These are phyloP conservation scores for Paraconiothyrium sp. DNA, from an alignment of 2,329 filamentous ascomycete species.

Conservation along the genomic window DNA sequence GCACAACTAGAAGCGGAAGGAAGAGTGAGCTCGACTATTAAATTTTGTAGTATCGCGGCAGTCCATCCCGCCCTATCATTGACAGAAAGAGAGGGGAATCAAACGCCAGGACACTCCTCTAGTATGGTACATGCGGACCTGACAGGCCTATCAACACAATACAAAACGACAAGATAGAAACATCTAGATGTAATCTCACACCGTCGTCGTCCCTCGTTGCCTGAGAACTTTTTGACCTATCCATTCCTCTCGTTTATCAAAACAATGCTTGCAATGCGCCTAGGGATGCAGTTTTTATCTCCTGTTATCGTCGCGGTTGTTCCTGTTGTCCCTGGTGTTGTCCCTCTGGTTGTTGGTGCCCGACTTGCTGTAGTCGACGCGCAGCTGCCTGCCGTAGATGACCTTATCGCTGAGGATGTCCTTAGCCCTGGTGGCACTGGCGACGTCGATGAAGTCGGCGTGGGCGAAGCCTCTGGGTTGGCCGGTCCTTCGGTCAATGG, in stretches of 20 bases:
- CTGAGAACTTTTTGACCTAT: neutral
- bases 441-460: constrained; percentile 76
- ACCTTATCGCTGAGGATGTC: constrained; percentile 65
- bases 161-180: constrained; percentile 31
- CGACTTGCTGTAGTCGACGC: constrained; percentile 68
- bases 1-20: neutral
- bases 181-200: constrained; percentile 15
- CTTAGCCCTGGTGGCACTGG: constrained; percentile 70
- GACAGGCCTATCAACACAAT: constrained; percentile 36
- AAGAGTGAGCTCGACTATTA: constrained; percentile 15
- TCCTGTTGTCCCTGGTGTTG: neutral
- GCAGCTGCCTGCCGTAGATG: constrained; percentile 73
- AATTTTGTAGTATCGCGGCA: constrained; percentile 19
- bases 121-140: constrained; percentile 40
- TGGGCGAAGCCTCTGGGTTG: constrained; percentile 86
- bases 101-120: constrained; percentile 40
- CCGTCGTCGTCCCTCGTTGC: constrained; percentile 17
- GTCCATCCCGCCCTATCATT: constrained; percentile 19
- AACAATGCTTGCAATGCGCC: constrained; percentile 2
- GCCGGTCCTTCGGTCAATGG: constrained; percentile 82
- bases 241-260: neutral
- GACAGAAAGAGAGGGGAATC: constrained; percentile 35
- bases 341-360: constrained; percentile 20
- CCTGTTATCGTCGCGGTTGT: neutral
- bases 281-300: neutral